phyloP scores from a whole-genome alignment of 1,284 basidiomycete genomes.

The Microbotryum intermedium region DNA sequence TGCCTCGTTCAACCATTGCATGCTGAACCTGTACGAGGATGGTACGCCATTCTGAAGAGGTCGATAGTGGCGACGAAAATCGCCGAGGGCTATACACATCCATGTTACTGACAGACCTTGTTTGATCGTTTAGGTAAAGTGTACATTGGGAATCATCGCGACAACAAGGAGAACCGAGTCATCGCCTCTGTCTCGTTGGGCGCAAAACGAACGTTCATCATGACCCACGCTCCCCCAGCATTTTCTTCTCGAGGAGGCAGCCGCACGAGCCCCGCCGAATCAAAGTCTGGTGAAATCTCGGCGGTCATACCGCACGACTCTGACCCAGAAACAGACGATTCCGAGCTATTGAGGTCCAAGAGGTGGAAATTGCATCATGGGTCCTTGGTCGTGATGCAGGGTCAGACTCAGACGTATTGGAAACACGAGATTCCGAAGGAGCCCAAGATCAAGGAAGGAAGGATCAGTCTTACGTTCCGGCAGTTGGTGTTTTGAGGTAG shows the following conservation, averaged over 20 bases:
- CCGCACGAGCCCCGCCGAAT: not conserved
- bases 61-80: constrained; percentile 41
- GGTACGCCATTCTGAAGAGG: constrained; percentile 34
- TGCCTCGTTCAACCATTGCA: constrained; percentile 47
- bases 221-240: constrained; percentile 41
- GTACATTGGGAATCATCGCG: constrained; percentile 40
- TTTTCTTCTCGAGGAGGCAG: not conserved
- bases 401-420: constrained; percentile 47
- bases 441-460: constrained; percentile 37
- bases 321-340: not conserved
- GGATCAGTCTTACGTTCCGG: constrained; percentile 46
- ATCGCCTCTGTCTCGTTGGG: constrained; percentile 48
- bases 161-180: constrained; percentile 42
- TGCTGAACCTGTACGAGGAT: constrained; percentile 49
- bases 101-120: not conserved
- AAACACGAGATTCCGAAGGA: constrained; percentile 49
- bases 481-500: constrained; percentile 37
- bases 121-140: constrained; percentile 1
- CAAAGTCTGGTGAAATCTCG: not conserved
- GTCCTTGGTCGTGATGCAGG: constrained; percentile 49
- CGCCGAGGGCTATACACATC: too few species aligned
- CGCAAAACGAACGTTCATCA: constrained; percentile 46
- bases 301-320: not conserved
- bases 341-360: constrained; percentile 7
- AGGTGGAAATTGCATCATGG: constrained; percentile 44